These are phyloP conservation scores for Leptographium radiaticola DNA, from an alignment of 2,329 filamentous ascomycete species.

Conservation along the genomic window DNA sequence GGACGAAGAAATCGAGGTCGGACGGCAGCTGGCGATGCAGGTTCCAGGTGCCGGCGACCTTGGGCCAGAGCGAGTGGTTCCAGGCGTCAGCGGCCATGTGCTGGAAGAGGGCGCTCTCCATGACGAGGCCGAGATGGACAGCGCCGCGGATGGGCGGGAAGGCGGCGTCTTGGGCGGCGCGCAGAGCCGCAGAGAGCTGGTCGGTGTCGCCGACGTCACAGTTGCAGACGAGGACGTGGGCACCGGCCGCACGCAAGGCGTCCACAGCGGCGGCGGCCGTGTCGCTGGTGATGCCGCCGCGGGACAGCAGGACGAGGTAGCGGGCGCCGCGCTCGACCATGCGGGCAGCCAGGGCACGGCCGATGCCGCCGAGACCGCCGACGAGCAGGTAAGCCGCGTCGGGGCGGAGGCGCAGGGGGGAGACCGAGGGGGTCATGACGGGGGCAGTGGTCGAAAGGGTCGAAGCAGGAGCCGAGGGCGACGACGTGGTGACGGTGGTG, in stretches of 20 bases:
- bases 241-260: conserved; percentile 2
- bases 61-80: conserved; percentile 14
- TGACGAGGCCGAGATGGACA: conserved; percentile 10
- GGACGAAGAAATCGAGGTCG: conserved; percentile 24
- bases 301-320: conserved; percentile 9
- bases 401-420: conserved; percentile 1
- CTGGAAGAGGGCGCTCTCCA: conserved; percentile 11
- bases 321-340: conserved; percentile 12
- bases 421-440: conserved; percentile 6
- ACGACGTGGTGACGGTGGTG: background rate
- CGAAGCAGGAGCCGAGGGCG: conserved; percentile 5
- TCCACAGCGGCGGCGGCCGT: conserved; percentile 4
- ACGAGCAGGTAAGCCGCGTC: conserved; percentile 15
- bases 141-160: conserved; percentile 10
- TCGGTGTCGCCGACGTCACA: conserved; percentile 8
- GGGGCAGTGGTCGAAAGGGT: conserved; percentile 1
- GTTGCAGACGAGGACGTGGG: conserved; percentile 5
- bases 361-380: conserved; percentile 17
- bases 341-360: conserved; percentile 14
- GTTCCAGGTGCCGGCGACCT: conserved; percentile 25
- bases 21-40: conserved; percentile 17
- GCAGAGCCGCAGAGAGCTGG: conserved; percentile 7
- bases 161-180: background rate
- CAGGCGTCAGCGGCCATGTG: conserved; percentile 10
- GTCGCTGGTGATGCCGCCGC: conserved; percentile 5